These are phyloP conservation scores for Marasmius sp. DNA, from an alignment of 1,284 basidiomycete genomes.

Conservation along the genomic window DNA sequence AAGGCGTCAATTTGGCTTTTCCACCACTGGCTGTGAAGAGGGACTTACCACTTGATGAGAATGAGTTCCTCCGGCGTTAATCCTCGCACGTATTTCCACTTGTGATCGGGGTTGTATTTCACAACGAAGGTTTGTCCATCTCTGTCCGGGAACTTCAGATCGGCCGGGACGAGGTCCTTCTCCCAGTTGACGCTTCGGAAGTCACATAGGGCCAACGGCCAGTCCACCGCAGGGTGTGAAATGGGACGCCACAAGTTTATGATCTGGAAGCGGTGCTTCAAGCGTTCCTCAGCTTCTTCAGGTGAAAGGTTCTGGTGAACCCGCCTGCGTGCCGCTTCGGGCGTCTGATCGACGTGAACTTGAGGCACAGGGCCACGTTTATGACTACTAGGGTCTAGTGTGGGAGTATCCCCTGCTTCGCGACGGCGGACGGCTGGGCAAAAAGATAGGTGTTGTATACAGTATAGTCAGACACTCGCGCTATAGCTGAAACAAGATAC, in stretches of 20 bases:
- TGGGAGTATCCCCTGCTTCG: background rate
- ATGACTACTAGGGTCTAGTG: background rate
- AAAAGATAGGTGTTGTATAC: background rate
- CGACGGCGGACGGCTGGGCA: background rate
- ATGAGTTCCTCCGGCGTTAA: background rate
- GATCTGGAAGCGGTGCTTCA: background rate
- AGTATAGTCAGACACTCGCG: background rate
- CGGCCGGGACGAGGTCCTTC: background rate
- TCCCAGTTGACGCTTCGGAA: background rate
- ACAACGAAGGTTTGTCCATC: background rate
- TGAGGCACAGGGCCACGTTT: background rate
- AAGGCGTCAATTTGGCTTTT: background rate
- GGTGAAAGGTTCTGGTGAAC: background rate
- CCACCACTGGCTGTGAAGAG: background rate
- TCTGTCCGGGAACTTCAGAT: background rate
- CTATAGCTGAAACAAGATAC: background rate
- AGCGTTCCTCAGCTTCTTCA: background rate
- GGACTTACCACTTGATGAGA: background rate
- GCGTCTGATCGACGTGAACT: conserved; percentile 1
- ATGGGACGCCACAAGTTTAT: background rate
- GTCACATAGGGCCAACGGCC: background rate
- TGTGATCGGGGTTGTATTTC: background rate
- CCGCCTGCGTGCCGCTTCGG: background rate
- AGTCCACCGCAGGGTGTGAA: background rate
- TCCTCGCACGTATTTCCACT: background rate